Percentiles rank a stretch among this genome's conserved stretches.
phyloP scores from a whole-genome alignment of 805 yeast genomes.

The Wickerhamomyces hampshirensis region DNA sequence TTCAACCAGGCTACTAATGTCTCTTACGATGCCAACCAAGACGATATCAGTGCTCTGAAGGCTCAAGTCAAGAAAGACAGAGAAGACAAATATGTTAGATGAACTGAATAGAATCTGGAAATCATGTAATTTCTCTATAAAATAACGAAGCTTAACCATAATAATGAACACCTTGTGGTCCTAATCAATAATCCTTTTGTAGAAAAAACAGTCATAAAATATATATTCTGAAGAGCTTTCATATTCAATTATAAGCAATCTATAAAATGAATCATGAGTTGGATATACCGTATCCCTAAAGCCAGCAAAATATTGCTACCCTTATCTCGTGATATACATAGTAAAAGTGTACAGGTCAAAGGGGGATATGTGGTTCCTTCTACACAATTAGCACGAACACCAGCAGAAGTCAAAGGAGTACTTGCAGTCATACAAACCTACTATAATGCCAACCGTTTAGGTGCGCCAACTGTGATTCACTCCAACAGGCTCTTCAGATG shows the following conservation, averaged over 20 bases:
- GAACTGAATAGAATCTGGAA: neutral
- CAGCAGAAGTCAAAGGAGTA: neutral
- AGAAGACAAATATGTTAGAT: slow-evolving; percentile 31
- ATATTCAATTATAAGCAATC: too few species aligned
- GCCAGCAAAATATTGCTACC: too few species aligned
- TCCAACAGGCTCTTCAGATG: slow-evolving; percentile 10
- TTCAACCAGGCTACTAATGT: slow-evolving; percentile 68
- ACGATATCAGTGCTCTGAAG: slow-evolving; percentile 43
- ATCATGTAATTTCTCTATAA: too few species aligned
- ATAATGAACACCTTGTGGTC: too few species aligned
- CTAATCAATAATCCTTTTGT: too few species aligned
- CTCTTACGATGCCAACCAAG: slow-evolving; percentile 53
- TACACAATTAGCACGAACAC: neutral
- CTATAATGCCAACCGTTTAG: neutral
- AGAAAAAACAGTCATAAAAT: too few species aligned
- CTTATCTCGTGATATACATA: too few species aligned
- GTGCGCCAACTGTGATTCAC: neutral
- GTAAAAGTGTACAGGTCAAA: too few species aligned
- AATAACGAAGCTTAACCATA: too few species aligned
- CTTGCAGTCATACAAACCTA: neutral
- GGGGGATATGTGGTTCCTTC: neutral
- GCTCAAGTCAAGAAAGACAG: slow-evolving; percentile 44
- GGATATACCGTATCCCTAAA: too few species aligned
- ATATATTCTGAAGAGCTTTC: too few species aligned
- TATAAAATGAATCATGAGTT: too few species aligned